phyloP scores from a whole-genome alignment of 345 rosid genomes.

The Jatropha curcas region DNA sequence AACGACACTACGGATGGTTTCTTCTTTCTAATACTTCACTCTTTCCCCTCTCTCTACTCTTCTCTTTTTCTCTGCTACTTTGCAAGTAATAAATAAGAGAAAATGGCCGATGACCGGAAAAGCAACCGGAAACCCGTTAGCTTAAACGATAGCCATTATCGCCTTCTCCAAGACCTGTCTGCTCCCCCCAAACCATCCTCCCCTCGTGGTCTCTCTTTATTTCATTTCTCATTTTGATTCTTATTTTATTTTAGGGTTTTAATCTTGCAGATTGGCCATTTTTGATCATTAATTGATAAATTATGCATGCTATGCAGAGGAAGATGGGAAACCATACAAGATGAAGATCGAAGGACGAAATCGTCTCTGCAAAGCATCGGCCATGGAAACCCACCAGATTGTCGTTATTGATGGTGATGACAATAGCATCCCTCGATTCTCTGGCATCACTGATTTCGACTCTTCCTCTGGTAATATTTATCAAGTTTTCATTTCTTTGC shows the following conservation, averaged over 20 bases:
- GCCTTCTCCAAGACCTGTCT: slow-evolving; percentile 69
- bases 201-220: not conserved
- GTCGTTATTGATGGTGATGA: slow-evolving; percentile 12
- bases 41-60: not conserved
- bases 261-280: not conserved
- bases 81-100: not conserved
- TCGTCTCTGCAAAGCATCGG: slow-evolving; percentile 13
- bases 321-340: slow-evolving; percentile 26
- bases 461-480: slow-evolving; percentile 44
- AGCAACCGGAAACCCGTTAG: slow-evolving; percentile 59
- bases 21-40: not conserved
- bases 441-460: slow-evolving; percentile 56
- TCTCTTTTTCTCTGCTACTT: not conserved
- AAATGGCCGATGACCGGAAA: slow-evolving; percentile 55
- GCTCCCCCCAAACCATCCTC: slow-evolving; percentile 53
- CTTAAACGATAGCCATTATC: slow-evolving; percentile 82
- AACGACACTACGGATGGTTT: too few relatives aligned
- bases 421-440: slow-evolving; percentile 32
- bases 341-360: slow-evolving; percentile 39
- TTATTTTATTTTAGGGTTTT: slow-evolving; percentile 5
- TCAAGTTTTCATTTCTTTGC: not conserved
- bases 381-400: not conserved
- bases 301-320: slow-evolving; percentile 26
- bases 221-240: not conserved
- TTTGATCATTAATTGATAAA: not conserved